Conservation (phyloP, 371 early-diverging fungal genomes). For the Phascolomyces articulosus region DNA sequence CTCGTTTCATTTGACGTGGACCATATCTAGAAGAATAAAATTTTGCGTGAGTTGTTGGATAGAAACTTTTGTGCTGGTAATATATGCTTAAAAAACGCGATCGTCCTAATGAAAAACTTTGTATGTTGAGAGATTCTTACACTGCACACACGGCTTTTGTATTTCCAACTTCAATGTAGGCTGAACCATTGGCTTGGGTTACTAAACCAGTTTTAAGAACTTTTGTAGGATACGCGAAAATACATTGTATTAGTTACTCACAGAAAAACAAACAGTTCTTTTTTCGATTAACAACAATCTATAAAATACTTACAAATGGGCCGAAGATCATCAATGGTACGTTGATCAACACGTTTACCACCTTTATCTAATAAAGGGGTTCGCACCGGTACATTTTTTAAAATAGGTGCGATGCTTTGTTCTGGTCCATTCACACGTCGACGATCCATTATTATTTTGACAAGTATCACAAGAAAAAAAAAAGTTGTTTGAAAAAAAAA, state of each 20-base stretch:
- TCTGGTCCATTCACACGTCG: slow-evolving; percentile 80
- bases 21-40: slow-evolving; percentile 65
- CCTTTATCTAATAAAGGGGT: slow-evolving; percentile 23
- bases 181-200: slow-evolving; percentile 88
- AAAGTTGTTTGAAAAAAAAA: background rate
- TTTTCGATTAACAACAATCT: too few relatives aligned
- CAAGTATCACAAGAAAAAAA: background rate
- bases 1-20: slow-evolving; percentile 66
- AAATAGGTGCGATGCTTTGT: slow-evolving; percentile 70
- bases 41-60: too few relatives aligned
- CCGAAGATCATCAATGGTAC: slow-evolving; percentile 61
- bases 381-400: slow-evolving; percentile 33
- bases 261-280: too few relatives aligned
- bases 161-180: slow-evolving; percentile 85
- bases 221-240: slow-evolving; percentile 16
- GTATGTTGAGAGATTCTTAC: slow-evolving; percentile 58
- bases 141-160: slow-evolving; percentile 91
- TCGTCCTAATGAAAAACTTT: too few relatives aligned
- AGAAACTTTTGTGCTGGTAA: too few relatives aligned
- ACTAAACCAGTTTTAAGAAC: slow-evolving; percentile 86
- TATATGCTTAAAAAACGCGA: too few relatives aligned
- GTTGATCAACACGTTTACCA: slow-evolving; percentile 55
- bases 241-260: too few relatives aligned
- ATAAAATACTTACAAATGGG: slow-evolving; percentile 61
- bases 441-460: slow-evolving; percentile 62